A percentile compares a stretch with the other conserved stretches of the same genome.
Evolutionary conservation across 2,329 filamentous ascomycete species (phyloP).

Genomic region (Aspergillus sojae): DNA sequence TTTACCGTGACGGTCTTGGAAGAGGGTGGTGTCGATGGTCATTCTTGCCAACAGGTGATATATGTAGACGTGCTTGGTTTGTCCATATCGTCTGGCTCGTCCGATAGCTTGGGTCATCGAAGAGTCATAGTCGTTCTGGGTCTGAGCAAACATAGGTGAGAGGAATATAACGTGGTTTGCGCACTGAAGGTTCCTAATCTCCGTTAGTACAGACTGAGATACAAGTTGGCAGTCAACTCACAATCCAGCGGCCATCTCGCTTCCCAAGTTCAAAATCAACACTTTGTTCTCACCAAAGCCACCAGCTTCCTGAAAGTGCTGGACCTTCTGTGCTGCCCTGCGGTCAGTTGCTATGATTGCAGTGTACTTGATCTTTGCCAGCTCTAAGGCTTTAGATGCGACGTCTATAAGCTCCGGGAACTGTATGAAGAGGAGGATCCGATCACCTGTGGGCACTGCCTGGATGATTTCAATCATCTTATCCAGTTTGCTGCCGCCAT

Average conservation of each 20-base stretch:
- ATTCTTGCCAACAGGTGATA: slow-evolving; percentile 53
- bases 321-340: slow-evolving; percentile 38
- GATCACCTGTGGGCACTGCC: slow-evolving; percentile 47
- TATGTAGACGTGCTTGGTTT: slow-evolving; percentile 59
- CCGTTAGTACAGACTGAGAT: neutral
- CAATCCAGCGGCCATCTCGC: slow-evolving; percentile 62
- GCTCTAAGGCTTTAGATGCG: slow-evolving; percentile 30
- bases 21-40: slow-evolving; percentile 51
- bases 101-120: slow-evolving; percentile 67
- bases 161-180: slow-evolving; percentile 69
- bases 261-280: slow-evolving; percentile 59
- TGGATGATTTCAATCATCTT: slow-evolving; percentile 50
- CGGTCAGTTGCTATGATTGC: slow-evolving; percentile 39
- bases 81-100: slow-evolving; percentile 60
- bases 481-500: slow-evolving; percentile 53
- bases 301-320: slow-evolving; percentile 41
- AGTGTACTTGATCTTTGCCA: slow-evolving; percentile 34
- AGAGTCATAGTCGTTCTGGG: slow-evolving; percentile 58
- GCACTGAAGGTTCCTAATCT: slow-evolving; percentile 59
- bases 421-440: slow-evolving; percentile 60
- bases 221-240: slow-evolving; percentile 42
- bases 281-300: slow-evolving; percentile 47
- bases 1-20: slow-evolving; percentile 38
- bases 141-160: slow-evolving; percentile 54
- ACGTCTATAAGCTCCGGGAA: slow-evolving; percentile 49